These are phyloP conservation scores for Diutina scorzettiae DNA, from an alignment of 1,139 yeast species.

Conservation along the genomic window DNA sequence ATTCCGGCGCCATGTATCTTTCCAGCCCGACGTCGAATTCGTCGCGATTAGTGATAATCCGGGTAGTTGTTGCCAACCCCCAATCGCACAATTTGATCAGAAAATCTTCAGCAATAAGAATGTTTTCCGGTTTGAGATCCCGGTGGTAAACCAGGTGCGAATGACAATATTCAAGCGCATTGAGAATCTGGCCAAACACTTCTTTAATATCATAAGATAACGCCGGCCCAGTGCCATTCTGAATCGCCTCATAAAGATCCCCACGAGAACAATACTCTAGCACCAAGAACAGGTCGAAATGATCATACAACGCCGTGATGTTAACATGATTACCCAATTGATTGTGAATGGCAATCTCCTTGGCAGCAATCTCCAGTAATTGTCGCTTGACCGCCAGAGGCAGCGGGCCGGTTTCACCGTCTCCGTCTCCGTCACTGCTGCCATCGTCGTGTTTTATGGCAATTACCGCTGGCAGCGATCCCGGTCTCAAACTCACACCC, in stretches of 20 bases:
- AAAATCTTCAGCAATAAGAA: constrained; percentile 69
- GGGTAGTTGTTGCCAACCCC: constrained; percentile 75
- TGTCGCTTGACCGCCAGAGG: constrained; percentile 1
- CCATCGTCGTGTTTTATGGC: no score
- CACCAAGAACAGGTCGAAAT: constrained; percentile 69
- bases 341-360: constrained; percentile 67
- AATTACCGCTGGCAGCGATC: constrained; percentile 6
- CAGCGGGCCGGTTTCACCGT: not conserved
- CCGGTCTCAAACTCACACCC: constrained; percentile 9
- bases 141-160: constrained; percentile 65
- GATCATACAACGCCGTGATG: constrained; percentile 59
- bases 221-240: constrained; percentile 70
- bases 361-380: constrained; percentile 32
- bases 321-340: constrained; percentile 54
- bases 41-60: constrained; percentile 32
- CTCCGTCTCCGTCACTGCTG: no score
- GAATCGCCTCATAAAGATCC: constrained; percentile 87
- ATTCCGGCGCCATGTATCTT: constrained; percentile 95
- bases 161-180: constrained; percentile 73
- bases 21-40: constrained; percentile 93
- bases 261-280: constrained; percentile 88
- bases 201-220: constrained; percentile 63
- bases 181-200: constrained; percentile 64
- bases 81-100: constrained; percentile 78
- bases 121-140: constrained; percentile 85